A percentile compares a stretch with the other conserved stretches of the same genome.
These are phyloP conservation scores for Pyrus hybrid DNA, from an alignment of 331 rosid species.

Conservation along the genomic window DNA sequence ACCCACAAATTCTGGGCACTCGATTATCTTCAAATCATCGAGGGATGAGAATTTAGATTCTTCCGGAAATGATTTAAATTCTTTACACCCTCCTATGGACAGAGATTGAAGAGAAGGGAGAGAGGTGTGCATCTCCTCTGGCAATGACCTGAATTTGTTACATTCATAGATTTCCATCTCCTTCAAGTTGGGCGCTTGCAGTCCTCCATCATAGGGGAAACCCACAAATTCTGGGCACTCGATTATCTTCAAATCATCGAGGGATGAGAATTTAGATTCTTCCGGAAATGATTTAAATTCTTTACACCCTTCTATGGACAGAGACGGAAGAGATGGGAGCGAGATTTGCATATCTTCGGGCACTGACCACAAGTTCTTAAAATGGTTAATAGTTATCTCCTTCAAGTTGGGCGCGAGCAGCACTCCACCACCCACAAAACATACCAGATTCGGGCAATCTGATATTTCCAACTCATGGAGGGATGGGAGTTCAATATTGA, in stretches of 20 bases:
- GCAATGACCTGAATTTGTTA: not conserved
- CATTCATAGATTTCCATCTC: fast-evolving
- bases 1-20: no score
- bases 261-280: not conserved
- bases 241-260: no score
- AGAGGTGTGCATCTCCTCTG: not conserved
- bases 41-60: no score
- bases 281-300: not conserved
- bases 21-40: no score
- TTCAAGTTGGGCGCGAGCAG: no score
- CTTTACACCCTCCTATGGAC: not conserved
- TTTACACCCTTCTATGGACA: not conserved
- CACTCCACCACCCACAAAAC: no score
- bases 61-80: not conserved
- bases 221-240: no score
- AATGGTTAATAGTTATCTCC: no score
- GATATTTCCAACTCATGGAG: not conserved
- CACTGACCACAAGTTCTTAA: no score
- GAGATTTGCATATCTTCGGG: no score
- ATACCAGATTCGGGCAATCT: no score
- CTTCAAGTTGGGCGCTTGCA: not conserved
- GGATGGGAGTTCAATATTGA: not conserved
- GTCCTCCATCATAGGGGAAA: no score
- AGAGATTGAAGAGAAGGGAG: not conserved
- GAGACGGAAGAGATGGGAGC: not conserved